Base-by-base conservation (phyloP, 306 rosid species). In the Cotoneaster glaucophyllus region DNA sequence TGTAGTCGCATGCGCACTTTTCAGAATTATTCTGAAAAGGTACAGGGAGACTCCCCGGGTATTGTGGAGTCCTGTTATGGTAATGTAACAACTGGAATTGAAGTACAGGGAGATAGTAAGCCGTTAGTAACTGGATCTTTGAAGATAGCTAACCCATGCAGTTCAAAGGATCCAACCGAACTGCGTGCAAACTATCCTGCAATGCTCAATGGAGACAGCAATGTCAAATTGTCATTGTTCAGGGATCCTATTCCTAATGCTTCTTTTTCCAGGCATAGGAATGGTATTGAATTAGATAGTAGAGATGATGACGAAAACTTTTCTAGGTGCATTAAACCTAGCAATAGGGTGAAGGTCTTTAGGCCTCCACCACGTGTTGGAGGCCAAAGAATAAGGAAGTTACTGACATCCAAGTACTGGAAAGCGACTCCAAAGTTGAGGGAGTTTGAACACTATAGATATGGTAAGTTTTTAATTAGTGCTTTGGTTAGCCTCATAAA, bases 231-330 rank as follows among this genome's bases (percentile, higher is more conserved):
- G 62, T 80, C 90, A 31, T 79, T 71, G 88, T 54, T 56, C 65
- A 77, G 82, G 75, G 84, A 86, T 52, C 74, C 75, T 73, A 74
- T 86, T 82, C 86, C 90, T 75, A 81, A 53, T 79, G 82, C 85
- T 69, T 85, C 91, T 50, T 83, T 86, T 89, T 85, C 85, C 52
- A 74, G 80, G 88, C 79, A 83, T 82, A 83, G 88, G 85, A 90
- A 85, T 85, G 82, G 75, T 81, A 81, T 48, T 77, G 89, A 85
- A 85, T 82, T 92, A 92, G 90, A 85, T 78, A 75, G 86, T 85
- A 92, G 88, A 81, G 98, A 92, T 89, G 96, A 95, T 85, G 97
- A 89, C 56, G 98, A 90, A 87, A 95, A 86, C 15, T 77, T 89
- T 75, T 57, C 75, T 39, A 77, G 93, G 89, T 79, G 82, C 88